Percentiles rank a stretch among this genome's conserved stretches.
Evolutionary conservation across 176 grass and related monocot species (phyloP).

Genomic region (Poa annua): DNA sequence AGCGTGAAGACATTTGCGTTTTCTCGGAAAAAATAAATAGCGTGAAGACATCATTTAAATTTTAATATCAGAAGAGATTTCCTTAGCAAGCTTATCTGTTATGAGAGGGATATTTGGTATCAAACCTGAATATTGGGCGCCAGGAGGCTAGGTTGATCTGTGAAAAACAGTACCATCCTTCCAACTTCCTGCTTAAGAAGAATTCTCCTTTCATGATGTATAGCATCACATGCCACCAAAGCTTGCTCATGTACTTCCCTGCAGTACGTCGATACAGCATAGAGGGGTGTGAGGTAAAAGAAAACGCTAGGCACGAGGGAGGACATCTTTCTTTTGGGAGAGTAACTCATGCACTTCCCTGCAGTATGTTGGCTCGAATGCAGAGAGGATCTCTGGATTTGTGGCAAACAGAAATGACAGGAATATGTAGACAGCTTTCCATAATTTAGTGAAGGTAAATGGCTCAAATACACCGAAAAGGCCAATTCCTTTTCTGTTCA

Average conservation of each 20-base stretch:
- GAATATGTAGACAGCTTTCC: background rate
- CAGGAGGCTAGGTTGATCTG: slow-evolving; percentile 96
- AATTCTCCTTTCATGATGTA: slow-evolving; percentile 98
- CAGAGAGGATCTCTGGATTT: slow-evolving; percentile 8
- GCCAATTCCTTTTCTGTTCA: slow-evolving; percentile 38
- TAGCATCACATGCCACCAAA: slow-evolving; percentile 63
- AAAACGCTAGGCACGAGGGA: background rate
- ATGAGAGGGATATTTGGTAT: slow-evolving; percentile 34
- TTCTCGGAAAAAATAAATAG: too few relatives aligned
- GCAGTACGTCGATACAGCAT: slow-evolving; percentile 39
- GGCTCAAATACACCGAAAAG: slow-evolving; percentile 18
- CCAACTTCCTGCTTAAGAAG: slow-evolving; percentile 96
- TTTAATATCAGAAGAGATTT: slow-evolving; percentile 13
- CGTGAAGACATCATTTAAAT: slow-evolving; percentile 20
- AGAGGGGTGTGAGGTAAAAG: background rate
- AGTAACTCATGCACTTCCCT: background rate
- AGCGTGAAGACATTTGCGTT: background rate
- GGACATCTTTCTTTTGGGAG: background rate
- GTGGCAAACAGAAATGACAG: background rate
- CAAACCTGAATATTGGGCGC: slow-evolving; percentile 97
- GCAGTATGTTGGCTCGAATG: background rate
- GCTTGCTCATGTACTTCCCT: slow-evolving; percentile 99
- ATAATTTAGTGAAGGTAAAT: slow-evolving; percentile 18
- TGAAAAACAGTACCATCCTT: slow-evolving; percentile 98
- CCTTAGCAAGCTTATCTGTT: slow-evolving; percentile 10